Evolutionary conservation across 495 filamentous ascomycete genomes (phyloP).

Genomic region (Xylaria longipes): DNA sequence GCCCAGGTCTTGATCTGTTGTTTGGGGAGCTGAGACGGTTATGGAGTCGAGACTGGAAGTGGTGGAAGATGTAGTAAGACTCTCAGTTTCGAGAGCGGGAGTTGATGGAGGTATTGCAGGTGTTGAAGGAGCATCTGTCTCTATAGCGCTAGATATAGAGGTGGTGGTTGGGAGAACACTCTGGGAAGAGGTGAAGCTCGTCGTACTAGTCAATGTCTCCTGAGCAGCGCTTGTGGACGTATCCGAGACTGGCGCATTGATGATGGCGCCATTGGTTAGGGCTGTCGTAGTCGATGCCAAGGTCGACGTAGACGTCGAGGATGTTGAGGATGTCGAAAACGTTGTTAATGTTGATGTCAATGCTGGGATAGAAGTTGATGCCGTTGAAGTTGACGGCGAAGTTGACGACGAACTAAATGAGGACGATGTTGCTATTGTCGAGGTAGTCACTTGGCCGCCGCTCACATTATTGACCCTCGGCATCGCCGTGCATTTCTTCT

Average conservation of each 20-base stretch:
- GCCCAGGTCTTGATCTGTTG: neutral
- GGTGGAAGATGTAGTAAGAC: neutral
- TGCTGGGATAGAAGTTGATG: slow-evolving; percentile 14
- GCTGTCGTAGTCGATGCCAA: neutral
- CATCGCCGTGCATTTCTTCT: slow-evolving; percentile 55
- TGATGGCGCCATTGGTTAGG: neutral
- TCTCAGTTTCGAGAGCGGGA: slow-evolving; percentile 1
- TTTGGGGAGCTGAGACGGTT: neutral
- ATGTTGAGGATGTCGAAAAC: slow-evolving; percentile 11
- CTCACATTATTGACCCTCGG: slow-evolving; percentile 40
- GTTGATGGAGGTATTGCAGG: slow-evolving; percentile 4
- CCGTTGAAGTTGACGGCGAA: slow-evolving; percentile 28
- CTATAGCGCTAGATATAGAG: slow-evolving; percentile 11
- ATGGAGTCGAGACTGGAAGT: slow-evolving; percentile 8
- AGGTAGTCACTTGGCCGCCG: slow-evolving; percentile 28
- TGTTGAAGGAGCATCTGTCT: neutral
- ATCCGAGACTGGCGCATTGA: neutral
- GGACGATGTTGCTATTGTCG: slow-evolving; percentile 26
- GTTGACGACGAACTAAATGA: slow-evolving; percentile 26
- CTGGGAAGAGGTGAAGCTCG: slow-evolving; percentile 25
- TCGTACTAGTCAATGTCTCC: slow-evolving; percentile 27
- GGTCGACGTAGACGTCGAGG: slow-evolving; percentile 2
- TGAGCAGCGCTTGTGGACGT: slow-evolving; percentile 3
- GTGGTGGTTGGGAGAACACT: slow-evolving; percentile 1
- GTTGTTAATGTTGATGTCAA: slow-evolving; percentile 21